Base-by-base conservation (phyloP, 2,329 filamentous ascomycete species). In the Fusarium setosum region DNA sequence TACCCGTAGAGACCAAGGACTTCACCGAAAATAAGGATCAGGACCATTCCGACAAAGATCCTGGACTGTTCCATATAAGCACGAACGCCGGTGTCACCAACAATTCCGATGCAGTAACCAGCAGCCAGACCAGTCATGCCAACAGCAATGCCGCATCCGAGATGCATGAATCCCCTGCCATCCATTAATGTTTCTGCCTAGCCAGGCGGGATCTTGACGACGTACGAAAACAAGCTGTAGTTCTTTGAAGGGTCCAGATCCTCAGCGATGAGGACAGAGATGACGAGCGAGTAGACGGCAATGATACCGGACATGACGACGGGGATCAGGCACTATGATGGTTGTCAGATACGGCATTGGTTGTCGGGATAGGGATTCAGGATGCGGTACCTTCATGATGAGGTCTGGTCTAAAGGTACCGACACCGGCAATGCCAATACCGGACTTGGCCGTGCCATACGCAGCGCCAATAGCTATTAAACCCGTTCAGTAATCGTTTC, bases 261-360 rank as follows among this genome's bases (percentile, higher is more conserved):
- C 79, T 93, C 91, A 56, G 94, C 93, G 77, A 99, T 99, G 71
- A 99, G 88, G 75, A 99, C 96, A 17, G 95, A 92, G 71, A 99
- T 94, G 74, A 99, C 96, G 72, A 99, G 92, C 50, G 94, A 93
- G 82, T 99, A 99, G 70, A 99, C 96, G 59, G 96, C 96, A 75
- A 99, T 93, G 77, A 99, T 99, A 88, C 96, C 96, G 72, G 96
- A 97, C 96, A 99, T 99, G 84, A 99, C 90, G 69, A 96, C 92
- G 65, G 92, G 92, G 71, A 95, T 94, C 52, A 95, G 83, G 57
- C 91, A 94, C 92, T 94, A 72, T 9, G 34, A 37, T n/a, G 21
- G 9, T 17, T 47, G 61, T 72, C 56, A 71, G 69, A n/a, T n/a
- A n/a, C n/a, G n/a, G 53, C 6, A 29, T 52, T 31, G 18, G 20